Evolutionary conservation across 192 early-diverging fungal genomes (phyloP).

Genomic region (Umbelopsis sp.): DNA sequence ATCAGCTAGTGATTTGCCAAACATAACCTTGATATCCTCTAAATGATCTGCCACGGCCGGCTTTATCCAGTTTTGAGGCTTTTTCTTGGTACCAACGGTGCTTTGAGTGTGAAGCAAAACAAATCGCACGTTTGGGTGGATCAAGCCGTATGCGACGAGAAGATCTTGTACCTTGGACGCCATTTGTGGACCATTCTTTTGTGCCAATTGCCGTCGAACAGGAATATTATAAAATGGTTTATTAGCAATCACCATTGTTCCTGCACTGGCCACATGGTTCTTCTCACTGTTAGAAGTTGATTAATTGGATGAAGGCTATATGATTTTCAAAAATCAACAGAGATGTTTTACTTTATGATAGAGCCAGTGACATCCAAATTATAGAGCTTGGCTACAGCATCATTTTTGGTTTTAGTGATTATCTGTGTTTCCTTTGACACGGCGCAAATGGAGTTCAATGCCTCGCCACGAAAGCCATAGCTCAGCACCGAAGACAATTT

Average conservation of each 20-base stretch:
- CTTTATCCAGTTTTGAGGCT: conserved; percentile 32
- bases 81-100: conserved; percentile 13
- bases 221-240: conserved; percentile 38
- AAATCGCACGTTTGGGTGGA: conserved; percentile 39
- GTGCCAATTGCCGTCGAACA: conserved; percentile 41
- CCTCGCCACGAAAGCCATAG: conserved; percentile 49
- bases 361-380: conserved; percentile 31
- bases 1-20: conserved; percentile 22
- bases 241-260: conserved; percentile 37
- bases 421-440: conserved; percentile 32
- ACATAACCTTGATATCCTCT: conserved; percentile 25
- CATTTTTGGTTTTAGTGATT: conserved; percentile 34
- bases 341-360: conserved; percentile 33
- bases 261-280: conserved; percentile 16
- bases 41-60: conserved; percentile 20
- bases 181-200: conserved; percentile 24
- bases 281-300: conserved; percentile 16
- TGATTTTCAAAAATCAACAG: neutral
- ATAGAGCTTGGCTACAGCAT: conserved; percentile 40
- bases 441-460: conserved; percentile 42
- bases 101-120: conserved; percentile 17
- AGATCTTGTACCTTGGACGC: conserved; percentile 31
- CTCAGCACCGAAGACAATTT: conserved; percentile 29
- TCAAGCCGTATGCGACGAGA: conserved; percentile 29
- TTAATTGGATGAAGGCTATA: neutral